phyloP scores from a whole-genome alignment of 306 rosid species.

The Betula pendula region DNA sequence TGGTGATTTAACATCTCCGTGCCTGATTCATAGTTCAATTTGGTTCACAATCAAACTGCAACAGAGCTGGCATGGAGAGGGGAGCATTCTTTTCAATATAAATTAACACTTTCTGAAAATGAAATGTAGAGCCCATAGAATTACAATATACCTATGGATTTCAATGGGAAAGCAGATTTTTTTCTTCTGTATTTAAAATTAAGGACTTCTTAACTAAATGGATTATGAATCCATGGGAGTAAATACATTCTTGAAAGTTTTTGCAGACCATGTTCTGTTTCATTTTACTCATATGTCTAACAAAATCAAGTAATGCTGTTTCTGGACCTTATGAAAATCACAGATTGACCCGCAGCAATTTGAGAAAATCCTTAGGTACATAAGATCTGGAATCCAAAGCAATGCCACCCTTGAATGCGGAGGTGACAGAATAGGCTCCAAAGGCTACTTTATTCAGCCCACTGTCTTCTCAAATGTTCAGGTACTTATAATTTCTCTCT shows the following conservation, averaged over 20 bases:
- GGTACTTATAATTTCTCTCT: slow-evolving; percentile 38
- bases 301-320: slow-evolving; percentile 4
- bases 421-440: slow-evolving; percentile 73
- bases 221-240: neutral
- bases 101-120: neutral
- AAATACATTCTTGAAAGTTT: neutral
- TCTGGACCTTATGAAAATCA: slow-evolving; percentile 21
- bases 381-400: slow-evolving; percentile 71
- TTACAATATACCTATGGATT: neutral
- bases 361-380: slow-evolving; percentile 71
- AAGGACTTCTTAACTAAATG: neutral
- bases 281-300: slow-evolving; percentile 5
- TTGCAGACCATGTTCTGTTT: neutral
- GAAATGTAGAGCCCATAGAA: neutral
- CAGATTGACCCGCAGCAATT: slow-evolving; percentile 83
- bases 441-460: slow-evolving; percentile 85
- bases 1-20: too few species aligned
- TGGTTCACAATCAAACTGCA: neutral
- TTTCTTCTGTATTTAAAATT: neutral
- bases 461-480: slow-evolving; percentile 94
- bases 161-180: neutral
- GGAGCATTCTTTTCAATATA: neutral
- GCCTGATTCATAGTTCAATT: neutral
- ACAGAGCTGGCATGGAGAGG: neutral
- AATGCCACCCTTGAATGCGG: slow-evolving; percentile 88